Conservation (phyloP, 2,329 filamentous ascomycete genomes). For the Xylaria sp. region DNA sequence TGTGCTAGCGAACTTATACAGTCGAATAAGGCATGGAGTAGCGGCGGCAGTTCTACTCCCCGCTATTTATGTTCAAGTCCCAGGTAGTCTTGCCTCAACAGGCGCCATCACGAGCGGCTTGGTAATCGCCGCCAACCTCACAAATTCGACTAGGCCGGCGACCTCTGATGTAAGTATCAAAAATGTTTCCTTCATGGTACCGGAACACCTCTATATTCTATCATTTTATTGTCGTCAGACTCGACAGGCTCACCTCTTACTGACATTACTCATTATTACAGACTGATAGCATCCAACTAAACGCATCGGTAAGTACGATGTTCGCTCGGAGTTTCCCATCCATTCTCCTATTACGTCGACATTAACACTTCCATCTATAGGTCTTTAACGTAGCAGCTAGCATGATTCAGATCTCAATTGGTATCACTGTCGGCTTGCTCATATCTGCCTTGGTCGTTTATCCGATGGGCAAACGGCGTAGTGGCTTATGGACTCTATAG, state of each 20-base stretch:
- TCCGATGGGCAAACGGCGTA: conserved; percentile 67
- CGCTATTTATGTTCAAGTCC: conserved; percentile 81
- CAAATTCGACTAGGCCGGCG: conserved; percentile 53
- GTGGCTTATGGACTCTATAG: conserved; percentile 59
- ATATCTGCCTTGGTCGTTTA: conserved; percentile 67
- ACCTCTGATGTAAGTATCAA: conserved; percentile 46
- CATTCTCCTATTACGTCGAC: not conserved
- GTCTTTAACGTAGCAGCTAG: conserved; percentile 65
- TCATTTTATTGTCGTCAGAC: not conserved
- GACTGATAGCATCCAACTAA: conserved; percentile 27
- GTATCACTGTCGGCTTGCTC: conserved; percentile 70
- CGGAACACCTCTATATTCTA: not conserved
- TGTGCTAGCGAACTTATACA: conserved; percentile 82
- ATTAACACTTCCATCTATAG: conserved; percentile 27
- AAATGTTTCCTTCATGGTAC: not conserved
- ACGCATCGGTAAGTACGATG: conserved; percentile 33
- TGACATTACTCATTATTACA: too few relatives aligned
- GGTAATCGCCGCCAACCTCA: conserved; percentile 64
- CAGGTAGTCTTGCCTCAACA: conserved; percentile 69
- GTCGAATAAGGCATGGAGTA: conserved; percentile 70
- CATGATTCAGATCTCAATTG: conserved; percentile 71
- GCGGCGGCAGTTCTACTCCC: conserved; percentile 88
- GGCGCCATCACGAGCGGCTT: conserved; percentile 70
- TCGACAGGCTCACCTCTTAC: not conserved
- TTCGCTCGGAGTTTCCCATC: too few relatives aligned